A percentile compares a stretch with the other conserved stretches of the same genome.
These are phyloP conservation scores for Thelonectria blattea DNA, from an alignment of 2,329 filamentous ascomycete species.

Conservation along the genomic window DNA sequence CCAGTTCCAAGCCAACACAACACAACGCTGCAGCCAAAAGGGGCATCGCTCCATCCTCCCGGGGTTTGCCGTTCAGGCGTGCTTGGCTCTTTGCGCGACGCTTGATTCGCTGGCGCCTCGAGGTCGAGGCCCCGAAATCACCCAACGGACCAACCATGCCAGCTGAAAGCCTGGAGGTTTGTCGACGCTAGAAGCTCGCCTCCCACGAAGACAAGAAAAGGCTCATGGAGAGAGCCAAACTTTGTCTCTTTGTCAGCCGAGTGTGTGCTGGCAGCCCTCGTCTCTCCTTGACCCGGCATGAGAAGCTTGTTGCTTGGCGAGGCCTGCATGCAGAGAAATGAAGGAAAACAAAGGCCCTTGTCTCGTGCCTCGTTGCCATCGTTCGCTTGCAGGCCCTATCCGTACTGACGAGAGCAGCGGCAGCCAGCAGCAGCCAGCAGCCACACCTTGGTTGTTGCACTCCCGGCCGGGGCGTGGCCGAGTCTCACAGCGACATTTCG, in stretches of 20 bases:
- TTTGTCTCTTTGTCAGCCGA: conserved; percentile 9
- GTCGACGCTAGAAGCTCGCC: conserved; percentile 17
- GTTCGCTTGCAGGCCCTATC: not conserved
- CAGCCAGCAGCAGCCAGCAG: too few relatives aligned
- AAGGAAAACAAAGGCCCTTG: conserved; percentile 2
- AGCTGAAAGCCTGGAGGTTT: conserved; percentile 5
- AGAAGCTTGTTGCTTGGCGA: conserved; percentile 16
- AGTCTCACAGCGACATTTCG: not conserved
- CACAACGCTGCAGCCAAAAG: conserved; percentile 24
- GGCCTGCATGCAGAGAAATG: conserved; percentile 14
- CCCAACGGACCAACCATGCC: conserved; percentile 8
- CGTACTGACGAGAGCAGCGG: too few relatives aligned
- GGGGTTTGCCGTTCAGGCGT: conserved; percentile 19
- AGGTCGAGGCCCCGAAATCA: not conserved
- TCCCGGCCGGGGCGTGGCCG: not conserved
- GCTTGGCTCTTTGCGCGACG: conserved; percentile 10
- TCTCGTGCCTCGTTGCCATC: conserved; percentile 7
- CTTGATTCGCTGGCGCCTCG: conserved; percentile 14
- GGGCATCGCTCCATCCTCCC: conserved; percentile 17
- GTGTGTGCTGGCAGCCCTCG: conserved; percentile 4
- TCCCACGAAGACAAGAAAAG: not conserved
- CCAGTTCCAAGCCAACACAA: conserved; percentile 10
- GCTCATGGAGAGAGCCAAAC: not conserved
- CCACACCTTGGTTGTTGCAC: not conserved
- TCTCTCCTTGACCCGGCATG: not conserved